Conservation (phyloP, 306 rosid genomes). For the Vigna hirtella region DNA sequence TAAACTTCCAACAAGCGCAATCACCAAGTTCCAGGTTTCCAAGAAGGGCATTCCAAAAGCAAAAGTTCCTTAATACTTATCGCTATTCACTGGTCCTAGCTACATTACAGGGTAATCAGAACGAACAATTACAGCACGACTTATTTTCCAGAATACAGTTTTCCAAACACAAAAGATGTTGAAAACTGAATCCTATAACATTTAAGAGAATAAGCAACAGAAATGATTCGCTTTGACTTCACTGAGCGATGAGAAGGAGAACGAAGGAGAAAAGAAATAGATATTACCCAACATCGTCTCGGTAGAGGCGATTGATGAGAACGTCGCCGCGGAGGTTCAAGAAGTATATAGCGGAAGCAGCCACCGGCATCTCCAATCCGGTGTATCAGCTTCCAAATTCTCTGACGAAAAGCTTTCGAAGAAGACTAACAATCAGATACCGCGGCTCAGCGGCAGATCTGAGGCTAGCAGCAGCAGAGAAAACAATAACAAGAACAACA, state of each 20-base stretch:
- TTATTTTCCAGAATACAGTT: constrained; percentile 16
- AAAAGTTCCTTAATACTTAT: not conserved
- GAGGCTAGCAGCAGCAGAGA: constrained; percentile 12
- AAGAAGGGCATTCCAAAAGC: not conserved
- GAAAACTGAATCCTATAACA: not conserved
- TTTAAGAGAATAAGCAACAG: not conserved
- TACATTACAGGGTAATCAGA: not conserved
- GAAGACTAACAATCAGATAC: constrained; percentile 37
- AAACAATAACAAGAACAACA: not conserved
- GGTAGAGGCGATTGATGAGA: constrained; percentile 96
- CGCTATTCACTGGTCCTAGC: constrained; percentile 31
- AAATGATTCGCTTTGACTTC: constrained; percentile 8
- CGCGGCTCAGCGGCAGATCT: constrained; percentile 44
- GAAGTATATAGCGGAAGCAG: constrained; percentile 90
- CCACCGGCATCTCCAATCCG: constrained; percentile 86
- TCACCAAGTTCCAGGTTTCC: constrained; percentile 24
- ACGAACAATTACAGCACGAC: not conserved
- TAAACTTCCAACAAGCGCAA: constrained; percentile 33
- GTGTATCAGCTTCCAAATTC: constrained; percentile 45
- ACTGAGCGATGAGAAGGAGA: not conserved
- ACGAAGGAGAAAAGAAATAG: not conserved
- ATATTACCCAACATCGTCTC: constrained; percentile 91
- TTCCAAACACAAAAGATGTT: not conserved
- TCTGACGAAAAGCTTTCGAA: constrained; percentile 6
- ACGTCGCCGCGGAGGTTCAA: constrained; percentile 95